Evolutionary conservation across 495 filamentous ascomycete genomes (phyloP).

Genomic region (Saxophila tyrrhenica): DNA sequence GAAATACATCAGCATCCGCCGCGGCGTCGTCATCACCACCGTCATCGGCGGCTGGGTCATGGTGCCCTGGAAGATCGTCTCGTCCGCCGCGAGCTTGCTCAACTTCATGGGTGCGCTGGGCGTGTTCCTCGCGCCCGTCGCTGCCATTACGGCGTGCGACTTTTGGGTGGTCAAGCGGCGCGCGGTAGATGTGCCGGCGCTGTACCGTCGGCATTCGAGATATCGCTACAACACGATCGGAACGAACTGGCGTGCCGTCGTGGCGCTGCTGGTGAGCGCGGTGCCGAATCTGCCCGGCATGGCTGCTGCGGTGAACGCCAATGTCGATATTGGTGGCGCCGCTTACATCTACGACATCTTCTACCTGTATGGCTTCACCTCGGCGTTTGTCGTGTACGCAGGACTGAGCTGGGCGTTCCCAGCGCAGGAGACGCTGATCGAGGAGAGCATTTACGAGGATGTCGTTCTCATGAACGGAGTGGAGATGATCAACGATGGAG

Average conservation of each 20-base stretch:
- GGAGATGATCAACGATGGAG: conserved; percentile 8
- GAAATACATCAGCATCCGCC: conserved; percentile 47
- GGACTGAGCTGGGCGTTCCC: conserved; percentile 32
- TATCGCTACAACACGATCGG: conserved; percentile 45
- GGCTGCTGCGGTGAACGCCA: conserved; percentile 23
- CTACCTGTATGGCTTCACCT: conserved; percentile 34
- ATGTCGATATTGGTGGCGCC: conserved; percentile 29
- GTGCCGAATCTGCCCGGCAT: conserved; percentile 51
- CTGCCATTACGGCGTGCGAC: conserved; percentile 53
- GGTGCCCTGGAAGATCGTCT: conserved; percentile 53
- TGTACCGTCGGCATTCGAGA: conserved; percentile 37
- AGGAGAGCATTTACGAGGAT: conserved; percentile 26
- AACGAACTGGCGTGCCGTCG: conserved; percentile 54
- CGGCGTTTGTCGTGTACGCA: conserved; percentile 37
- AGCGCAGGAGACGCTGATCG: conserved; percentile 32
- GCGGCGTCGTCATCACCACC: conserved; percentile 49
- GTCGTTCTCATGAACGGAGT: conserved; percentile 11
- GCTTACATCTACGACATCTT: conserved; percentile 1
- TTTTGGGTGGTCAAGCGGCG: conserved; percentile 51
- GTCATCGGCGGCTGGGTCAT: conserved; percentile 44
- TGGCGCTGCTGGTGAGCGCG: conserved; percentile 51
- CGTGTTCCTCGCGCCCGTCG: conserved; percentile 59
- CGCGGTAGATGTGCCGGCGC: conserved; percentile 44
- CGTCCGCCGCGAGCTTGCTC: conserved; percentile 44
- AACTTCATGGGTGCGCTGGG: conserved; percentile 45